These are phyloP conservation scores for Fusarium tricinctum DNA, from an alignment of 2,329 filamentous ascomycete species.

Conservation along the genomic window DNA sequence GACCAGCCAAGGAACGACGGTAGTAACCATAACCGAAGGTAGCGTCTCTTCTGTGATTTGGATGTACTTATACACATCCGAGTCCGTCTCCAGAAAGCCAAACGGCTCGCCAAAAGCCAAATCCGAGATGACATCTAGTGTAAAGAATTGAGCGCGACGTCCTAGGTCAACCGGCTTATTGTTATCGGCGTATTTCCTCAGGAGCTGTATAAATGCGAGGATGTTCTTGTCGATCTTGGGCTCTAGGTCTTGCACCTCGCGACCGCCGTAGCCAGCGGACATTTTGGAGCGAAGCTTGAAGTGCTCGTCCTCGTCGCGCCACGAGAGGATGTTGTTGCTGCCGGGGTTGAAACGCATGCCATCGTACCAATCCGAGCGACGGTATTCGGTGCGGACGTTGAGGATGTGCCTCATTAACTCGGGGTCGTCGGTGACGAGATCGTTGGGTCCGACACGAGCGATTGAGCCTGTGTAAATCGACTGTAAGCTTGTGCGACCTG, in stretches of 20 bases:
- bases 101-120: constrained; percentile 64
- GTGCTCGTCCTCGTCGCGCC: constrained; percentile 61
- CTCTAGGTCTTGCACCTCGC: constrained; percentile 66
- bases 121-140: constrained; percentile 67
- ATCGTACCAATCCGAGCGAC: constrained; percentile 61
- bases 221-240: constrained; percentile 64
- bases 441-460: constrained; percentile 59
- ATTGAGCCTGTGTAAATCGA: constrained; percentile 50
- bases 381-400: constrained; percentile 54
- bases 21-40: constrained; percentile 61
- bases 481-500: constrained; percentile 7
- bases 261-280: constrained; percentile 66
- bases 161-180: constrained; percentile 57
- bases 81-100: constrained; percentile 61
- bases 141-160: constrained; percentile 64
- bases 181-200: constrained; percentile 23
- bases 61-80: constrained; percentile 63
- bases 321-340: constrained; percentile 65
- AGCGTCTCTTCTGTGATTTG: constrained; percentile 59
- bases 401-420: constrained; percentile 55
- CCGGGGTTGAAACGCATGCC: constrained; percentile 66
- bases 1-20: constrained; percentile 58
- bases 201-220: constrained; percentile 58
- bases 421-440: constrained; percentile 57
- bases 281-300: constrained; percentile 63